Evolutionary conservation across 2,329 filamentous ascomycete species (phyloP), one percentile per base, ranked within the genome.

Genomic region (Cordyceps fumosorosea): DNA sequence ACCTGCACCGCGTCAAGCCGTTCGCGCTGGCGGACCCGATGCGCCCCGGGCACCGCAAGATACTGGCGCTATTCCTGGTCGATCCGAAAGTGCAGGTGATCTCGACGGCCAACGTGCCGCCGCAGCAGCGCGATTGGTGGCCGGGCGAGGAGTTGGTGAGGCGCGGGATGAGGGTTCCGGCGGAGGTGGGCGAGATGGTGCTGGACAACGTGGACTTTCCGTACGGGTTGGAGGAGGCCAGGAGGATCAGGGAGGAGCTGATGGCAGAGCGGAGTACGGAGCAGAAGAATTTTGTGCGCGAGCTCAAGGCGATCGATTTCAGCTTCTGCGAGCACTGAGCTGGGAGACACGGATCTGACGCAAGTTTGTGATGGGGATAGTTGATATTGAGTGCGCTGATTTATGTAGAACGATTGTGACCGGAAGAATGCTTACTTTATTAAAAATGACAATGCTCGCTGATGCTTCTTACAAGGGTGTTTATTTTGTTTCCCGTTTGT

Each of bases 1-100:
- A 72, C 24, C 83, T 85, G 66, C 82, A 86, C 66, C 73, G 74
- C 3, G 82, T 85, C 1, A 68, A 72, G 7, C 76, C 79, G 0
- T 87, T 87, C 65, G 64, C 70, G 7, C 77, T 88, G 0, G 71
- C 65, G 0, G 84, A 89, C 66, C 71, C 69, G 3, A 77, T 79
- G 0, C 77, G 75, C 22, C 77, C 82, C 0, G 85, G 86, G 2
- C 81, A 87, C 66, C 77, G 83, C 20, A 83, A 84, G 68, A 82
- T 87, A 54, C 72, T 88, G 3, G 83, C 81, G 0, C 72, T 88
- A 11, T 88, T 83, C 68, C 77, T 88, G 2, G 80, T 89, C 2
- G 84, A 88, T 67, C 86, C 85, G 0, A 67, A 77, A 22, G 66
- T 75, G 1, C 77, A 77, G 1, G 60, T 80, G 72, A 70, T 77